Conservation (phyloP, 331 rosid genomes). For the Rosa hybrid region DNA sequence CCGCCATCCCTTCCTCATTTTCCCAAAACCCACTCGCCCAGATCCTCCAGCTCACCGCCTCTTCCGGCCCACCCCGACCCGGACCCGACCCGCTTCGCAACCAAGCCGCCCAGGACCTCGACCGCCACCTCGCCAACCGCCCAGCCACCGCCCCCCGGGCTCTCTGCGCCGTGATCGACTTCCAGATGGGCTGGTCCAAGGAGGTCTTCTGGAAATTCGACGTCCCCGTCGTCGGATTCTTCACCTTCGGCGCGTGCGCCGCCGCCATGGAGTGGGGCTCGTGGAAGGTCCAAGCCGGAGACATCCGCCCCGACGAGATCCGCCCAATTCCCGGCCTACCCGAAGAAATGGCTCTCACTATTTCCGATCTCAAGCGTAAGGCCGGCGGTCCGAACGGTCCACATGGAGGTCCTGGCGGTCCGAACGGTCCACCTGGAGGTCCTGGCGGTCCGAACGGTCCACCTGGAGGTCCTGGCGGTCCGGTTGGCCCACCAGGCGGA, state of each 20-base stretch:
- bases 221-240: constrained; percentile 18
- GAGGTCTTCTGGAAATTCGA: constrained; percentile 16
- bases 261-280: constrained; percentile 30
- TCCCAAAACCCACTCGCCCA: constrained; percentile 9
- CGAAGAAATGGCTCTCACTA: not conserved
- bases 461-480: not conserved
- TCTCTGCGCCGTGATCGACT: constrained; percentile 25
- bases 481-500: not conserved
- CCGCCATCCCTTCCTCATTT: constrained; percentile 17
- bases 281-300: constrained; percentile 16
- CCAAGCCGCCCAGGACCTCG: constrained; percentile 18
- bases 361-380: constrained; percentile 16
- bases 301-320: constrained; percentile 13
- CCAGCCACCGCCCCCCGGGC: not conserved
- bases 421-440: not conserved
- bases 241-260: constrained; percentile 22
- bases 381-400: not conserved
- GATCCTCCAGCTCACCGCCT: not conserved
- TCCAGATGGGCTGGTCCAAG: constrained; percentile 28
- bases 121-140: constrained; percentile 8
- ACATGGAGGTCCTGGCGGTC: not conserved
- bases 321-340: constrained; percentile 19
- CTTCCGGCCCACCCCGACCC: constrained; percentile 14
- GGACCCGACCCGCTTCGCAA: constrained; percentile 7
- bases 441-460: not conserved